phyloP scores from a whole-genome alignment of 2,329 filamentous ascomycete genomes.

The Diplocarpon mali region DNA sequence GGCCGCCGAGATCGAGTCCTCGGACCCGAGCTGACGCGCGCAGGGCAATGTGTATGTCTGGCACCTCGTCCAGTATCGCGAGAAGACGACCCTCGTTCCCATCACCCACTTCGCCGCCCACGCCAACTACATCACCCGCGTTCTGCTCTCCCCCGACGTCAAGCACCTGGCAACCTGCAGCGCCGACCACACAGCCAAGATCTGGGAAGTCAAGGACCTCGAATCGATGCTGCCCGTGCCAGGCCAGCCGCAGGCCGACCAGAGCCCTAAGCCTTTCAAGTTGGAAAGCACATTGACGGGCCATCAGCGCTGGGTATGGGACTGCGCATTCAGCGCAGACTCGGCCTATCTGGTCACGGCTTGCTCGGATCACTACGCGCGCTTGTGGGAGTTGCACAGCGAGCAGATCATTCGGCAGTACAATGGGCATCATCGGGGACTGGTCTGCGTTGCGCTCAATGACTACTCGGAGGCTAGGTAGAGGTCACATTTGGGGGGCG shows the following conservation, averaged over 20 bases:
- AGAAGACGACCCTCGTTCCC: conserved; percentile 58
- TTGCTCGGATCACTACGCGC: conserved; percentile 62
- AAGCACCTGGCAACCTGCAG: conserved; percentile 65
- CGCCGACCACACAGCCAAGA: conserved; percentile 77
- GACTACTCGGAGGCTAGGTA: conserved; percentile 17
- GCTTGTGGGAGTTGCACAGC: conserved; percentile 60
- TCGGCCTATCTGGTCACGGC: conserved; percentile 65
- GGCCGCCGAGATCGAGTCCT: conserved; percentile 19
- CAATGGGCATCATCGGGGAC: conserved; percentile 61
- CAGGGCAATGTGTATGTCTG: conserved; percentile 96
- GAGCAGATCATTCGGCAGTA: conserved; percentile 65
- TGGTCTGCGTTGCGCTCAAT: conserved; percentile 17
- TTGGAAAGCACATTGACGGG: conserved; percentile 59
- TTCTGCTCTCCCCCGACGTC: conserved; percentile 64
- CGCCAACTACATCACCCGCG: conserved; percentile 61
- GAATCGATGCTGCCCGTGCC: conserved; percentile 33
- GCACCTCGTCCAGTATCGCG: conserved; percentile 68
- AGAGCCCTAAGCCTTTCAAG: conserved; percentile 42
- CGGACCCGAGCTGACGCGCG: background rate
- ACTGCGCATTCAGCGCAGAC: conserved; percentile 66
- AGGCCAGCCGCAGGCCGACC: conserved; percentile 25
- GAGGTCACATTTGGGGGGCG: background rate
- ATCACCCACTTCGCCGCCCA: conserved; percentile 64
- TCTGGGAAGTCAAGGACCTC: conserved; percentile 82
- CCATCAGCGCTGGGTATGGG: conserved; percentile 71